Percentiles rank a stretch among this genome's conserved stretches.
These are phyloP conservation scores for Rhododendron molle DNA, from an alignment of 148 eudicot genomes.

Conservation along the genomic window DNA sequence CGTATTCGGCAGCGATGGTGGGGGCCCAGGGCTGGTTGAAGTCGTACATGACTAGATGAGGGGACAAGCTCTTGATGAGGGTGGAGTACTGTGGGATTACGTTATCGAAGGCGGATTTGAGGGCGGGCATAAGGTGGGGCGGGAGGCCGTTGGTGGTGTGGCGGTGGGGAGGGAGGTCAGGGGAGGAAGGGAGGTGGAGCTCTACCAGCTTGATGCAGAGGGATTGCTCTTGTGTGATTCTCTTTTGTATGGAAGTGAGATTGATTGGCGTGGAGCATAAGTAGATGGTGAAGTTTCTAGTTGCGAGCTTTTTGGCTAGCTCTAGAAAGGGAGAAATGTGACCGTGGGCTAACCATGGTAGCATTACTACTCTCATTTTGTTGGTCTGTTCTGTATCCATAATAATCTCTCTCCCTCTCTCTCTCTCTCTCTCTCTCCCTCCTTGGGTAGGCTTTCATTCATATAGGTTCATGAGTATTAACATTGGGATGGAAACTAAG, in stretches of 20 bases:
- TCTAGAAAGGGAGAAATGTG: conserved; percentile 12
- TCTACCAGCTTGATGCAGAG: not conserved
- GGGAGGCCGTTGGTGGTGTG: conserved; percentile 39
- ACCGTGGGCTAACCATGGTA: conserved; percentile 15
- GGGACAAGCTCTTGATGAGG: not conserved
- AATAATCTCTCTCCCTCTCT: not conserved
- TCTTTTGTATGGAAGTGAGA: not conserved
- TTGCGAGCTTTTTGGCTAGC: conserved; percentile 8
- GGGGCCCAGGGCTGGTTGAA: conserved; percentile 29
- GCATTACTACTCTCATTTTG: not conserved
- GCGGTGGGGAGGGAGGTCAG: conserved; percentile 15
- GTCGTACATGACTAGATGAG: conserved; percentile 27
- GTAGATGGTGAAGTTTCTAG: not conserved
- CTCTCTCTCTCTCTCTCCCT: not conserved
- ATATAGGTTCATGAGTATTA: not conserved
- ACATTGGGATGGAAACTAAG: not conserved
- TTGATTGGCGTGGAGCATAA: conserved; percentile 6
- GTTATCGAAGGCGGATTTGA: conserved; percentile 13
- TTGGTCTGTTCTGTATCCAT: not conserved
- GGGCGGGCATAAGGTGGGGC: conserved; percentile 21
- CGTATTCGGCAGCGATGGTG: not conserved
- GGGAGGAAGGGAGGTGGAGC: not conserved
- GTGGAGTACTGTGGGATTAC: conserved; percentile 2
- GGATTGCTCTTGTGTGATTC: not conserved
- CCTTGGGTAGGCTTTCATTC: not conserved